These are phyloP conservation scores for Colletotrichum viniferum DNA, from an alignment of 2,329 filamentous ascomycete genomes.

Conservation along the genomic window DNA sequence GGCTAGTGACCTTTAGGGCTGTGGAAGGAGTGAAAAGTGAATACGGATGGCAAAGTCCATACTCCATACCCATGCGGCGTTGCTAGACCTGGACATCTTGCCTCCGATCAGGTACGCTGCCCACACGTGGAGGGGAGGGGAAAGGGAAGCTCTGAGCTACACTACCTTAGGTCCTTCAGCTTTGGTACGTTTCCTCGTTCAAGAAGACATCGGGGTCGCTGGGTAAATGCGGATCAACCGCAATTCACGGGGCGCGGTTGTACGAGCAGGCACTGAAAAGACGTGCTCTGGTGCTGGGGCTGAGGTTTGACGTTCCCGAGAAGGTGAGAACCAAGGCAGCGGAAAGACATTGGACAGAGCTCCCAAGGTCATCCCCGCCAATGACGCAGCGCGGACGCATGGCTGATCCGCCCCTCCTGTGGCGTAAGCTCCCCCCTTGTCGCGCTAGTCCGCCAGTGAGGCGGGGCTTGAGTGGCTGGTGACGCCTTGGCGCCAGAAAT, in stretches of 20 bases:
- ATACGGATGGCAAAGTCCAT: neutral
- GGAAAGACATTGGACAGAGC: neutral
- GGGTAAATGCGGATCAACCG: neutral
- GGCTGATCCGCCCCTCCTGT: slow-evolving; percentile 3
- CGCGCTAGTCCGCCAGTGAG: neutral
- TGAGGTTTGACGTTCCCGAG: slow-evolving; percentile 7
- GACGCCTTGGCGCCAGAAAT: neutral
- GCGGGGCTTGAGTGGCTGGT: neutral
- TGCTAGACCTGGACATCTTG: neutral
- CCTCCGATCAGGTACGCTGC: slow-evolving; percentile 2
- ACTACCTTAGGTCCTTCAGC: neutral
- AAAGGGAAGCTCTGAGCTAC: neutral
- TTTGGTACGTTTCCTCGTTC: neutral
- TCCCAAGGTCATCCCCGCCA: neutral
- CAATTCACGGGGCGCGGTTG: slow-evolving; percentile 11
- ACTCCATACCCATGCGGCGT: neutral
- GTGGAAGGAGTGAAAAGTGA: neutral
- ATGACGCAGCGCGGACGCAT: slow-evolving; percentile 18
- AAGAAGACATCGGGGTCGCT: neutral
- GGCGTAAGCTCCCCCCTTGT: slow-evolving; percentile 9
- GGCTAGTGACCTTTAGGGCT: slow-evolving; percentile 24
- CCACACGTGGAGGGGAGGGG: slow-evolving; percentile 2
- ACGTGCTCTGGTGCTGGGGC: neutral
- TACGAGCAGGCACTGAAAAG: neutral
- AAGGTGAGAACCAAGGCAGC: slow-evolving; percentile 13